These are phyloP conservation scores for Didymella pomorum DNA, from an alignment of 2,329 filamentous ascomycete genomes.

Conservation along the genomic window DNA sequence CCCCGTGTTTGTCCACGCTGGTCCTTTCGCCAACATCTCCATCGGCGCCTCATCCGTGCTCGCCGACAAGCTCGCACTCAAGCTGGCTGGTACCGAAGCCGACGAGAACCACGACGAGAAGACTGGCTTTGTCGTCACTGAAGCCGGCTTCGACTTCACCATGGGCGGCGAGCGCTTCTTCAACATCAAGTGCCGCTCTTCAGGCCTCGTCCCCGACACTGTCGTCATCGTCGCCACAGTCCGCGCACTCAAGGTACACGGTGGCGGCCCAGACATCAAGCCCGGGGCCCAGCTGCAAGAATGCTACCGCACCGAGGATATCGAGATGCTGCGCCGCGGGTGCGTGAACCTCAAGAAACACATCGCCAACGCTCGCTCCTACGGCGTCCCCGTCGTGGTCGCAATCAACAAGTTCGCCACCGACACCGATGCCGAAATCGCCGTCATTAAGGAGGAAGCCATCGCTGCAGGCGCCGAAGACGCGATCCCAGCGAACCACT, in stretches of 20 bases:
- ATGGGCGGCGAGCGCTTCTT: constrained; percentile 99
- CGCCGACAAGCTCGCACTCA: constrained; percentile 93
- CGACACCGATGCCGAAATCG: constrained; percentile 90
- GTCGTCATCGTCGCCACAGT: constrained; percentile 96
- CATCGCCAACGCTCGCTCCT: constrained; percentile 86
- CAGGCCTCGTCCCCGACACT: constrained; percentile 88
- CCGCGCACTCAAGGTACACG: constrained; percentile 94
- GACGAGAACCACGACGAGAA: constrained; percentile 86
- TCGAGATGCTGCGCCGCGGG: constrained; percentile 86
- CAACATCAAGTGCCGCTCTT: constrained; percentile 99
- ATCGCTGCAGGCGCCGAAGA: constrained; percentile 92
- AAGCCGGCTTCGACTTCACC: constrained; percentile 98
- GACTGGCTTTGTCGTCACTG: constrained; percentile 92
- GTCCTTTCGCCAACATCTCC: constrained; percentile 97
- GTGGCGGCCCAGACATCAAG: constrained; percentile 91
- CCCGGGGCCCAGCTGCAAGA: constrained; percentile 85
- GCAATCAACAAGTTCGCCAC: constrained; percentile 97
- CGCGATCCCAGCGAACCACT: constrained; percentile 93
- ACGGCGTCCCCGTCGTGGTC: constrained; percentile 92
- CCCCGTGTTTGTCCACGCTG: constrained; percentile 95
- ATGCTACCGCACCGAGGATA: constrained; percentile 92
- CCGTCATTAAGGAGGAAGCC: constrained; percentile 87
- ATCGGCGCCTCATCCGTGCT: constrained; percentile 96
- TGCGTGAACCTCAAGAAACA: constrained; percentile 97
- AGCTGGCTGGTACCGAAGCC: constrained; percentile 91